A percentile compares a stretch with the other conserved stretches of the same genome.
Conservation (phyloP, 2,329 filamentous ascomycete genomes). For the Pseudovirgaria hyperparasitica region DNA sequence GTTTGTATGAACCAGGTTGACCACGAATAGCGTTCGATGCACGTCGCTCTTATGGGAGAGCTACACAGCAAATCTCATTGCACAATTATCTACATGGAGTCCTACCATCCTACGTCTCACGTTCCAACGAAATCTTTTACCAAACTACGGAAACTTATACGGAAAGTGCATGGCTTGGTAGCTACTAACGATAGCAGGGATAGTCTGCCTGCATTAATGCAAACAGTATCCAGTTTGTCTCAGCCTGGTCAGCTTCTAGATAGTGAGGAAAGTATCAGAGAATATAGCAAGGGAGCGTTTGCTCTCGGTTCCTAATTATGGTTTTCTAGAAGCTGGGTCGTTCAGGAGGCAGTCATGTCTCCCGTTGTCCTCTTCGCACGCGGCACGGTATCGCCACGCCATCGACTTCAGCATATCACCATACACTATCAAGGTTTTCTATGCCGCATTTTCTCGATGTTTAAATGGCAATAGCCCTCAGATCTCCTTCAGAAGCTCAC, state of each 20-base stretch:
- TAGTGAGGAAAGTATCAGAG: too few species aligned
- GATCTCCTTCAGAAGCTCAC: too few species aligned
- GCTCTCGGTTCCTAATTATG: conserved; percentile 16
- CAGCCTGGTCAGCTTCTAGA: too few species aligned
- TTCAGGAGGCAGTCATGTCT: conserved; percentile 10
- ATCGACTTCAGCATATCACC: too few species aligned
- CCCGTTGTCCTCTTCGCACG: too few species aligned
- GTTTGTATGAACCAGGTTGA: conserved; percentile 22
- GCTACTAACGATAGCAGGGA: not conserved
- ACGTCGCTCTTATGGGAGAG: conserved; percentile 22
- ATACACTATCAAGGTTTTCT: too few species aligned
- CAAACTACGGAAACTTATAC: conserved; percentile 1
- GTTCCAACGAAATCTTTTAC: not conserved
- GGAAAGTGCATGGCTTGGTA: not conserved
- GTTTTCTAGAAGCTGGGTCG: conserved; percentile 8
- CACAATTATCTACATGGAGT: conserved; percentile 11
- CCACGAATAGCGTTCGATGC: conserved; percentile 15
- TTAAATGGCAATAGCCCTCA: too few species aligned
- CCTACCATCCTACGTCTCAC: not conserved
- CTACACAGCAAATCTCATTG: conserved; percentile 15
- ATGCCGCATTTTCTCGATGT: too few species aligned
- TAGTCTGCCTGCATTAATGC: not conserved
- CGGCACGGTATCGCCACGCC: too few species aligned
- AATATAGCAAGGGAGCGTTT: conserved; percentile 8
- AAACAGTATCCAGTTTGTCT: not conserved